phyloP scores from a whole-genome alignment of 306 rosid species.

The Casuarina cunninghamiana region DNA sequence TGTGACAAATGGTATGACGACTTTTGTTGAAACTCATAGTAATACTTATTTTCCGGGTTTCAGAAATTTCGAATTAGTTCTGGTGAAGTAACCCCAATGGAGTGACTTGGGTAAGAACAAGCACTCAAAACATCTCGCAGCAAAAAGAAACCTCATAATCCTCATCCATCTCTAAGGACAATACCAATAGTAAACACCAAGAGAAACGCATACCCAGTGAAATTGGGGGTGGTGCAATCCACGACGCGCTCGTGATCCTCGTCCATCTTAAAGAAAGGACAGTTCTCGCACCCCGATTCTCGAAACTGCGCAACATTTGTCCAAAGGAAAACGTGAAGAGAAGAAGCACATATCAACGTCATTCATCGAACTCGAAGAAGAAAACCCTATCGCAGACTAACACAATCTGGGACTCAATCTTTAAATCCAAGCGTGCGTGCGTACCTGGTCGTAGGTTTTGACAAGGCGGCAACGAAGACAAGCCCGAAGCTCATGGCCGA shows the following conservation, averaged over 20 bases:
- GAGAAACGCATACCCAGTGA: slow-evolving; percentile 63
- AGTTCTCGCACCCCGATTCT: slow-evolving; percentile 91
- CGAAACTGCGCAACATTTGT: slow-evolving; percentile 51
- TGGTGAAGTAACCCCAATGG: background rate
- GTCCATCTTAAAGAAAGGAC: slow-evolving; percentile 90
- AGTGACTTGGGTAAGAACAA: background rate
- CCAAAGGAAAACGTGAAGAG: background rate
- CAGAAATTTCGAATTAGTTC: background rate
- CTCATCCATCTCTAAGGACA: background rate
- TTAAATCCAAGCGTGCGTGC: background rate
- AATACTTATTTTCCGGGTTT: background rate
- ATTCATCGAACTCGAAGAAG: background rate
- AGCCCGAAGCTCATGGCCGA: slow-evolving; percentile 90
- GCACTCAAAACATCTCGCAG: background rate
- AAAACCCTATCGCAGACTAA: background rate
- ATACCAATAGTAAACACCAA: background rate
- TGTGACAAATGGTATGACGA: no score
- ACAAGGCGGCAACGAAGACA: slow-evolving; percentile 98
- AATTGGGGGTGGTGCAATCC: slow-evolving; percentile 95
- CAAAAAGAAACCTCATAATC: background rate
- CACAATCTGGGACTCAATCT: background rate
- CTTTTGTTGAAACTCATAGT: background rate
- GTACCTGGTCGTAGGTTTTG: slow-evolving; percentile 97
- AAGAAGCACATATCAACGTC: background rate
- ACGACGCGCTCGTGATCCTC: slow-evolving; percentile 83